These are phyloP conservation scores for Pascua guehoae DNA, from an alignment of 1,284 basidiomycete species.

Conservation along the genomic window DNA sequence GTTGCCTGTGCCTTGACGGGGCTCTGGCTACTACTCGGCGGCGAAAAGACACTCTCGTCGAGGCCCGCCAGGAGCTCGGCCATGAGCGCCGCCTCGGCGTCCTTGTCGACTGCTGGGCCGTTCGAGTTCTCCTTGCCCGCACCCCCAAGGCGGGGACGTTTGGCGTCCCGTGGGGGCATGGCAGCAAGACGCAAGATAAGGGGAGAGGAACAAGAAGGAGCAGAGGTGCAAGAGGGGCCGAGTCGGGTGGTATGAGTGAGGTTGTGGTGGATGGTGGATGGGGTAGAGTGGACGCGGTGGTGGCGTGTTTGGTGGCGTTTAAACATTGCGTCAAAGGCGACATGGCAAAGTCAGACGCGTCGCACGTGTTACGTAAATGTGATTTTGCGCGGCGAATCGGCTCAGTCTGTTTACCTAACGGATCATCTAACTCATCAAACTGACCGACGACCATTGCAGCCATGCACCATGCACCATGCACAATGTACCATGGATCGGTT, in stretches of 20 bases:
- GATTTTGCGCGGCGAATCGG: neutral
- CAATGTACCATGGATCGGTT: neutral
- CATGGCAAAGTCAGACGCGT: conserved; percentile 2
- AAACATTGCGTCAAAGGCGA: too few species aligned
- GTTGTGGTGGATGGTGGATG: neutral
- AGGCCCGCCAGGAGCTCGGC: conserved; percentile 43
- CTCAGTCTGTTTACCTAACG: neutral
- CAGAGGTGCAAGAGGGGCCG: neutral
- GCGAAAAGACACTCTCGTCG: conserved; percentile 41
- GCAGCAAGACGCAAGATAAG: conserved; percentile 3
- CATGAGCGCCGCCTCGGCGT: conserved; percentile 44
- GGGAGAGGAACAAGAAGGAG: neutral
- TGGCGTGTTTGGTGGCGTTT: neutral
- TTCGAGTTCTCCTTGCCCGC: neutral
- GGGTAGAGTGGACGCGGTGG: neutral
- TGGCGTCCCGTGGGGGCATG: neutral
- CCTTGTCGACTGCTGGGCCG: neutral
- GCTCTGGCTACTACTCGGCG: conserved; percentile 4
- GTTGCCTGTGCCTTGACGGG: conserved; percentile 2
- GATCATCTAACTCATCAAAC: too few species aligned
- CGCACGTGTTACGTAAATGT: neutral
- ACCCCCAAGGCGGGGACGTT: conserved; percentile 1
- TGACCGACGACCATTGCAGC: too few species aligned
- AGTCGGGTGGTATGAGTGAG: neutral
- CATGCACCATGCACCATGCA: too few species aligned